Evolutionary conservation across 768 basidiomycete genomes (phyloP), one percentile per base, ranked within the genome.

Genomic region (Kwoniella dendrophila): DNA sequence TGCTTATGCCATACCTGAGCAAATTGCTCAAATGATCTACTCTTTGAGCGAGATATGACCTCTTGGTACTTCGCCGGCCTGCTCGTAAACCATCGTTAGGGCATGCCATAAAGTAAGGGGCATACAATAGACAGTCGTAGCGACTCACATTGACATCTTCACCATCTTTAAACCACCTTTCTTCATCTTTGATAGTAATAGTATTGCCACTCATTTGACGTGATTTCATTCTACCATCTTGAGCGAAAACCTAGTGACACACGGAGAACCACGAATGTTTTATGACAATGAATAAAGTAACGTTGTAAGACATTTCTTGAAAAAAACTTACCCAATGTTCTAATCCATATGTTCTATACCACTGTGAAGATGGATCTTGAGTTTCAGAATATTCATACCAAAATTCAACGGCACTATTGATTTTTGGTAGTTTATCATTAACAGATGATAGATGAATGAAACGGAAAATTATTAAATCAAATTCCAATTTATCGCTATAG

Each of bases 201-300:
- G 75, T 74, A 58, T 78, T 76, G 0, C 77, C 77, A n/a, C 65
- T 65, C 77, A 78, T 78, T 78, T 84, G 83, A n/a, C 85, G 79
- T 64, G 84, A 83, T 54, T 76, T 71, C 85, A 86, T 86, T 33
- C 82, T 75, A 0, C 85, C 85, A 47, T 82, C 80, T 6, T 76
- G 67, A 0, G 72, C 82, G 64, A 84, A 86, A 4, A 62, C 60
- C 60, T 62, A 20, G 4, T 22, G 30, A 10, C 14, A 24, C 51
- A 36, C 51, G 22, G 14, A 4, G 20, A 33, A 22, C 38, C 4
- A 41, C 20, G 3, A 5, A 41, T 55, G 30, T 8, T 12, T 22
- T 22, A 7, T 40, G 54, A 20, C 20, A 30, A 29, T 26, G 34
- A 26, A 11, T 33, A 29, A 38, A 12, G 38, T 6, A 38, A 26